phyloP scores from a whole-genome alignment of 192 early-diverging fungal genomes.

The Helicostylum pulchrum region DNA sequence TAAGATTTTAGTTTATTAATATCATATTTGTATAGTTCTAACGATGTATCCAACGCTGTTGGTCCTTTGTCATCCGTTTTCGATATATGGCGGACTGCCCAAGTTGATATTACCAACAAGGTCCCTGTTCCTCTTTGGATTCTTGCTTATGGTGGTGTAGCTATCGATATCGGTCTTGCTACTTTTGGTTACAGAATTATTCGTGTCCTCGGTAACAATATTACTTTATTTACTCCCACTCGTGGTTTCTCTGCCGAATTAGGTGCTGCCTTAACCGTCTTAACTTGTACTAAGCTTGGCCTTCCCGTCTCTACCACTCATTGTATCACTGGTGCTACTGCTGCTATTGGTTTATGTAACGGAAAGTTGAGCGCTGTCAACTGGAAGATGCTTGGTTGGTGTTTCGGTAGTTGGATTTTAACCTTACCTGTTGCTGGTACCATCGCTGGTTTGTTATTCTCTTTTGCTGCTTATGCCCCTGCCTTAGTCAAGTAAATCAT shows the following conservation, averaged over 20 bases:
- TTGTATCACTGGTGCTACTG: slow-evolving; percentile 79
- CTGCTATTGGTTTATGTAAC: slow-evolving; percentile 72
- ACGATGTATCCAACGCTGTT: slow-evolving; percentile 89
- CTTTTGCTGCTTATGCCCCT: slow-evolving; percentile 57
- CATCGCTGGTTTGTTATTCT: slow-evolving; percentile 63
- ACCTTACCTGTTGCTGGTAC: slow-evolving; percentile 73
- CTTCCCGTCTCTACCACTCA: slow-evolving; percentile 84
- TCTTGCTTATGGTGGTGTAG: slow-evolving; percentile 65
- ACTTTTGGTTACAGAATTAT: slow-evolving; percentile 77
- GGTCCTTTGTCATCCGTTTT: slow-evolving; percentile 79
- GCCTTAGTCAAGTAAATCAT: not conserved
- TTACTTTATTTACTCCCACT: slow-evolving; percentile 77
- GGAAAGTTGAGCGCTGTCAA: slow-evolving; percentile 58
- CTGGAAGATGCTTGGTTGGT: slow-evolving; percentile 67
- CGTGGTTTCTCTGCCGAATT: slow-evolving; percentile 80
- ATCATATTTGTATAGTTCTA: slow-evolving; percentile 41
- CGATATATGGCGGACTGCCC: slow-evolving; percentile 58
- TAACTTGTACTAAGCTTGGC: slow-evolving; percentile 74
- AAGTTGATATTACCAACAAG: slow-evolving; percentile 49
- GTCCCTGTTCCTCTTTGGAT: slow-evolving; percentile 70
- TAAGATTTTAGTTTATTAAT: too few relatives aligned
- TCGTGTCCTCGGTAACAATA: slow-evolving; percentile 77
- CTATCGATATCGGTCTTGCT: slow-evolving; percentile 72
- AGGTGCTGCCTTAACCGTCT: slow-evolving; percentile 72
- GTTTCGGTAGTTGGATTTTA: slow-evolving; percentile 69